These are phyloP conservation scores for Rhodotorula diobovata DNA, from an alignment of 768 basidiomycete species.

Conservation along the genomic window DNA sequence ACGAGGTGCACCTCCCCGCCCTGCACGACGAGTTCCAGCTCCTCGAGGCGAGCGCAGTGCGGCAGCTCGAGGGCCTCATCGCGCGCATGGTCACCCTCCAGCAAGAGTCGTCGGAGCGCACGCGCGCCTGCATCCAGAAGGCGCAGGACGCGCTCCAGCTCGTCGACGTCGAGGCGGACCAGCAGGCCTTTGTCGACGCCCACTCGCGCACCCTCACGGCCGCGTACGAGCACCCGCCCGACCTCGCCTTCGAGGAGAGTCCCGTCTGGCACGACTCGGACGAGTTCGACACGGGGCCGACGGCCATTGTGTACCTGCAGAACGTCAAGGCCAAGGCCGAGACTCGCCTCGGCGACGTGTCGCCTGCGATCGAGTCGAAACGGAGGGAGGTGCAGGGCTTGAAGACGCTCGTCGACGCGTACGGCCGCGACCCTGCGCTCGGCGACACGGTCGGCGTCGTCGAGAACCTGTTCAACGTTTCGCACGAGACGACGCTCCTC, in stretches of 20 bases:
- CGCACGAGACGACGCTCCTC: conserved; percentile 16
- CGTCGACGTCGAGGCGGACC: conserved; percentile 24
- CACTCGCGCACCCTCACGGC: not conserved
- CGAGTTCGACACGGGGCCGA: conserved; percentile 15
- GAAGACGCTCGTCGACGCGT: conserved; percentile 19
- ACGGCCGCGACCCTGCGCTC: conserved; percentile 7
- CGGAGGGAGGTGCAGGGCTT: conserved; percentile 9
- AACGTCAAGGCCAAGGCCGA: conserved; percentile 27
- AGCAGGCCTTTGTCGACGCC: conserved; percentile 16
- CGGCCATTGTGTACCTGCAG: conserved; percentile 20
- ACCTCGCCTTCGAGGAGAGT: conserved; percentile 31
- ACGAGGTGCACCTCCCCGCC: conserved; percentile 23
- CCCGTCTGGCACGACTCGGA: conserved; percentile 37
- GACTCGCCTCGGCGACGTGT: not conserved
- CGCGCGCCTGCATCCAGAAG: not conserved
- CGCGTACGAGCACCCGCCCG: conserved; percentile 29
- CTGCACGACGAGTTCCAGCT: conserved; percentile 34
- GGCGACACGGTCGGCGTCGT: conserved; percentile 29
- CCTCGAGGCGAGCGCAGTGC: conserved; percentile 17
- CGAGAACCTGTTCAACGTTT: conserved; percentile 32
- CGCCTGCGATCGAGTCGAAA: conserved; percentile 28
- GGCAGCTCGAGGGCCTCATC: conserved; percentile 15
- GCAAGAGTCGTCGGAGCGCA: not conserved
- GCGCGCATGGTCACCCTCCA: conserved; percentile 8
- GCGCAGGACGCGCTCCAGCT: not conserved